Evolutionary conservation across 768 basidiomycete genomes (phyloP), one percentile per base, ranked within the genome.

Genomic region (Xerocomellus dryophilus): DNA sequence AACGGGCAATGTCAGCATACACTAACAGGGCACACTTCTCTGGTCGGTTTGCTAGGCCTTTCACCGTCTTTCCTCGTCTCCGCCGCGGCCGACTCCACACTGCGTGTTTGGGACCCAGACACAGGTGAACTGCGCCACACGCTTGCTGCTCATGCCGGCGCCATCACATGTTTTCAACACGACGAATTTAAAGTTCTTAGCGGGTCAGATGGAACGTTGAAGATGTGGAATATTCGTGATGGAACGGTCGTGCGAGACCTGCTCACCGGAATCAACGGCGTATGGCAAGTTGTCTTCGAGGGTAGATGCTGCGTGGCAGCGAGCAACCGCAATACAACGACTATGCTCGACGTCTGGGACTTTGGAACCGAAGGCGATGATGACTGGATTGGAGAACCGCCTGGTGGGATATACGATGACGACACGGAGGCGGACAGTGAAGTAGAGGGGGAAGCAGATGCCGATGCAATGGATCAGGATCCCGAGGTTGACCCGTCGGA

Each of bases 131-230:
- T 91, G 29, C 83, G 81, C 36, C 88, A 94, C 60, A 85, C 87
- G 0, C 81, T 99, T 29, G 85, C 87, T 4, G 93, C 91, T 1
- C 96, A 98, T 69, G 89, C 88, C 7, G 96, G 95, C 20, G 94
- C 96, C n/a, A 98, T 99, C 61, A 98, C 97, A 17, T 99, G 96
- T 74, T 98, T 98, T 79, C 93, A 96, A 71, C 94, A 97, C 61
- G 96, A 98, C 69, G 95, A 98, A 68, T 93, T 91, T 77, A 98
- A 97, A 68, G 92, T 98, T 42, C 80, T 99, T 27, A 92, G 89
- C 64, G 96, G 96, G 12, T 91, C 89, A 14, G 97, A 98, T 61
- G 97, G 97, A 15, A 93, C 90, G 54, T 78, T 99, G 62, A 98
- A 98, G 78, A 90, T 98, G 86, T 99, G 97, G 97, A 90, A 98